phyloP scores from a whole-genome alignment of 345 rosid species.

The Citrus glauca region DNA sequence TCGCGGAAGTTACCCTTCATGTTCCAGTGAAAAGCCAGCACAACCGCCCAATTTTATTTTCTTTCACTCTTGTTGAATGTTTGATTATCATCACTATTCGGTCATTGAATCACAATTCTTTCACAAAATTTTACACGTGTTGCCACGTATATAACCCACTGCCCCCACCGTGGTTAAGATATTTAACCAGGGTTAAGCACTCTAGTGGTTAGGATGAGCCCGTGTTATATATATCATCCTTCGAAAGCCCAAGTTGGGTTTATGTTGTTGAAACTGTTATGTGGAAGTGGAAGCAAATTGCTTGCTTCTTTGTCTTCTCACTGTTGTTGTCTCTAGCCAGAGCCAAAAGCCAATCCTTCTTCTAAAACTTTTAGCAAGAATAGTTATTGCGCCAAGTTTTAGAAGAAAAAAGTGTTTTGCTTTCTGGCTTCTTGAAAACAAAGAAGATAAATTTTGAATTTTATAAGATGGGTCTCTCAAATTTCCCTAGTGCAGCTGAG shows the following conservation, averaged over 20 bases:
- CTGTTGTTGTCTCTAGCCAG: neutral
- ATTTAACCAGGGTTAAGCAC: constrained; percentile 20
- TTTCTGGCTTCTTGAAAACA: neutral
- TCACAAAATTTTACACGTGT: constrained; percentile 33
- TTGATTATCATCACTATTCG: neutral
- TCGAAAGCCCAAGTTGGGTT: neutral
- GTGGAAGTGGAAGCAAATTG: neutral
- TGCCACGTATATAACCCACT: constrained; percentile 31
- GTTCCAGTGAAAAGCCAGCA: constrained; percentile 1
- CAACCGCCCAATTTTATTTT: neutral
- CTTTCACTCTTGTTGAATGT: neutral
- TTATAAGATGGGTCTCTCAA: constrained; percentile 64
- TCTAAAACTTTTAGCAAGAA: too few relatives aligned
- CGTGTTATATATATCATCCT: neutral
- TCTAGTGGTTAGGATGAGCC: constrained; percentile 14
- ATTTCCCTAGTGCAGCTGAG: constrained; percentile 52
- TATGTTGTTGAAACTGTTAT: neutral
- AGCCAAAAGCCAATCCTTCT: neutral
- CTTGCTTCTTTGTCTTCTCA: neutral
- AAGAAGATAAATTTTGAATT: neutral
- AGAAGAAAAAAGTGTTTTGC: neutral
- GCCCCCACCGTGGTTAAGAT: neutral
- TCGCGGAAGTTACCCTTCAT: neutral
- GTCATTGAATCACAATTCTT: neutral
- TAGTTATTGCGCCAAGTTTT: neutral